Base-by-base conservation (phyloP, 495 filamentous ascomycete genomes). In the Penicillium silybi region DNA sequence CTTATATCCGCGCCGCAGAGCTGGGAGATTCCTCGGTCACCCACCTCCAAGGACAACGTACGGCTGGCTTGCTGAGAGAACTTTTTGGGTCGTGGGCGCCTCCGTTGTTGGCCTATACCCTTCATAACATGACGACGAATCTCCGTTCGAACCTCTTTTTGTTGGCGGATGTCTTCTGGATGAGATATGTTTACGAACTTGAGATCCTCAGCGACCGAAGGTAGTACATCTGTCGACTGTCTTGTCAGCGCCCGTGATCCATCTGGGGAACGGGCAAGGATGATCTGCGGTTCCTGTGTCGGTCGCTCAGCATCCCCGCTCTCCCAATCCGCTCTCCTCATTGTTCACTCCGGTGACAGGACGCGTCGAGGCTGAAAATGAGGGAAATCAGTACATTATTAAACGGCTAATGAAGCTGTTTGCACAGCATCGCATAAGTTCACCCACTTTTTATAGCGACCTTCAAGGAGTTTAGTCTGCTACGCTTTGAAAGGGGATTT, bases 111-210 rank as follows among this genome's bases (percentile, higher is more conserved):
- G 23, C 47, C 47, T 25, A 50, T 50, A 50, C 41, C 37, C 47
- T 50, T 50, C 47, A 50, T 50, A 20, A 50, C 47, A 19, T 50
- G 47, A 50, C 47, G 47, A 50, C 47, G 47, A 15, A 50, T 50
- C 47, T 50, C 47, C 17, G 47, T 50, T 41, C 47, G 47, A 16
- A 50, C 47, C 38, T 41, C 47, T 41, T 50, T 26, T 16, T 50
- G 37, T 41, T 13, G 47, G 15, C 19, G 20, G 2, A 50, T n/a
- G 22, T 50, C 47, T 41, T 50, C 47, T 50, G 47, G 47, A 50
- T 50, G 47, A 29, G 47, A 50, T 50, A 50, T 22, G 25, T 50
- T 50, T 50, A 50, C 19, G 38, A 50, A 50, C 47, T 41, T 50
- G 37, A 50, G 47, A 50, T 50, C 37, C 19, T 34, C 37, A 50